Conservation (phyloP, 2,329 filamentous ascomycete species). For the Septoria linicola region DNA sequence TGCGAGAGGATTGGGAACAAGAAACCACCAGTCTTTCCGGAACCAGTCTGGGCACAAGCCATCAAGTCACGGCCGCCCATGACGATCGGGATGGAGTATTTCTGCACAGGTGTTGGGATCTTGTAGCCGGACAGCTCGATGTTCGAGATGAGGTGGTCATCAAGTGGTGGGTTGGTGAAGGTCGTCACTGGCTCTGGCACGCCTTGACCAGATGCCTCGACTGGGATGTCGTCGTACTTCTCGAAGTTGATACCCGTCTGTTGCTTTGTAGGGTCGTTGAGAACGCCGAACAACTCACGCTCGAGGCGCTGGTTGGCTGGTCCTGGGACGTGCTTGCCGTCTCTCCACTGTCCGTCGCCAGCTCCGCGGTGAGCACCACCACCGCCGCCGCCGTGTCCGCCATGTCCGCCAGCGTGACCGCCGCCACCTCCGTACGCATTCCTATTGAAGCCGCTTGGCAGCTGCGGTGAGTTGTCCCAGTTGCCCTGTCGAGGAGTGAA, state of each 20-base stretch:
- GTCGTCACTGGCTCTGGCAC: conserved; percentile 87
- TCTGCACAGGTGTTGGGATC: conserved; percentile 94
- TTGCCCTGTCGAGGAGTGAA: conserved; percentile 50
- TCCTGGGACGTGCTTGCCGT: conserved; percentile 93
- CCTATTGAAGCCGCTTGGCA: conserved; percentile 56
- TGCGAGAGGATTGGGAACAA: conserved; percentile 99
- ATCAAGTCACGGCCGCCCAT: conserved; percentile 97
- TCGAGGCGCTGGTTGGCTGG: conserved; percentile 85
- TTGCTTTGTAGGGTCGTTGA: conserved; percentile 91
- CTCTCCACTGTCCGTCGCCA: conserved; percentile 93
- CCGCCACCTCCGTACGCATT: conserved; percentile 61
- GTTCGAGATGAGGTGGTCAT: conserved; percentile 89
- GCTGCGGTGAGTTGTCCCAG: conserved; percentile 43
- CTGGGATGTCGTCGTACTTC: conserved; percentile 99
- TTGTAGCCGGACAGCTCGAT: conserved; percentile 94
- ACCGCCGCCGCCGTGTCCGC: conserved; percentile 56
- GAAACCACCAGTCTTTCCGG: conserved; percentile 99
- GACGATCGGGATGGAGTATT: conserved; percentile 98
- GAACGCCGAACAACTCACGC: conserved; percentile 89
- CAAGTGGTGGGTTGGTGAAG: conserved; percentile 92
- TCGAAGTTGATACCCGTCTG: conserved; percentile 99
- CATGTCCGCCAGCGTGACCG: conserved; percentile 49
- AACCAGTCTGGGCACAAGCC: conserved; percentile 99
- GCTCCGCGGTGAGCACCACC: conserved; percentile 69
- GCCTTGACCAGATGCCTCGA: conserved; percentile 91